Evolutionary conservation across 495 filamentous ascomycete genomes (phyloP), one percentile per base, ranked within the genome.

Genomic region (Penicillium paxilli): DNA sequence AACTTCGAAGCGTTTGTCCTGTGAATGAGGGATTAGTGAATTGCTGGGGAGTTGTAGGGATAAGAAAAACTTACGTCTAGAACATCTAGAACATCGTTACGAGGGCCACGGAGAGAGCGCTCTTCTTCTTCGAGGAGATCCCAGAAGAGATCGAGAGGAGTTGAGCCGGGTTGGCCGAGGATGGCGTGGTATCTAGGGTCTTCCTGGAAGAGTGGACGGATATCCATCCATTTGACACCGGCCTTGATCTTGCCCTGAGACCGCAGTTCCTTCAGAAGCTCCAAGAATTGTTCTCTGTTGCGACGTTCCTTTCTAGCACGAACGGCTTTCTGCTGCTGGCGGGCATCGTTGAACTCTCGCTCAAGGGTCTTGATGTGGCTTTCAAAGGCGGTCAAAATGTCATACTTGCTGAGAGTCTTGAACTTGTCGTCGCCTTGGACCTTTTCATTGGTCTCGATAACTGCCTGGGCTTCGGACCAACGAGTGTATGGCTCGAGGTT

Each of bases 41-140:
- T 54, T 41, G 49, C 20, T 35, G 40, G 11, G 22, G 6, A 6
- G 19, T 14, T 26, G 7, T 3, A 28, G 19, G n/a, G 8, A n/a
- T 19, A 3, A 35, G 10, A 22, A 35, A 21, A 50, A 44, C 87
- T 80, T 67, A 94, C 91, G 76, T 96, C 92, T 56, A 98, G 80
- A 45, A 95, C 90, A 67, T 98, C 94, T 44, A 93, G 77, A 3
- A 95, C 87, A 63, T 92, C 84, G 67, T 95, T 95, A 25, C 92
- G 82, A 44, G 86, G 87, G 44, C 82, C 82, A 37, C 95, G 87
- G 14, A 98, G 74, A 17, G 86, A 84, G 45, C 87, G 83, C 55
- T 98, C 92, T 70, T 96, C 91, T 69, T 97, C 93, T 66, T 96
- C 93, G 14, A 98, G 82, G 45, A 92, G 80, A 71, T 99, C 95